Base-by-base conservation (phyloP, 2,329 filamentous ascomycete species). In the Talaromyces pinophilus region DNA sequence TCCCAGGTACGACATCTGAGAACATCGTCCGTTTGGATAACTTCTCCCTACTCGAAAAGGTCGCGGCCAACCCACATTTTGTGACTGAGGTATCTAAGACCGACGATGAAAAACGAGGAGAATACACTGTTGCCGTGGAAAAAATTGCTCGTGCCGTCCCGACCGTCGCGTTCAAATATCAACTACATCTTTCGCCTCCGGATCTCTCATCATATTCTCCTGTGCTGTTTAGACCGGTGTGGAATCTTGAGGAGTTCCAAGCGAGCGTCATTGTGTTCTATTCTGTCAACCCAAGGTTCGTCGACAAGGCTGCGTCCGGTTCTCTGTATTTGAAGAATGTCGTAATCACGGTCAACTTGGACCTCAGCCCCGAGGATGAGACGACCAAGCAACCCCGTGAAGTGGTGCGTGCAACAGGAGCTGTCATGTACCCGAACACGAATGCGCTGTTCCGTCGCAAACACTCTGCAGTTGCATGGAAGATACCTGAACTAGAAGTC, bases 11-110 rank as follows among this genome's bases (percentile, higher is more conserved):
- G 15, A 74, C 78, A 25, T 77, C 79, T 63, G 81, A 81, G 25
- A 79, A 77, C 1, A 86, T 93, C 72, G 90, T 98, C 70, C 89
- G 92, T 22, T 87, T 99, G 67, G 92, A 96, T 73, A 95, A 97
- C 75, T 97, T 96, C 75, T 81, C 89, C 10, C 85, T 86, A n/a
- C 85, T 99, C 5, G 95, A 98, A 73, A 93, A 92, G 73, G 93
- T 99, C 65, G 93, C 93, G 0, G 93, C 93, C 1, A 99, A 99
- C 76, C 92, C 92, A 52, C 91, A 93, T 66, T 96, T 98, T 79
- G 88, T 98, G 62, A 87, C 89, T 38, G 90, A 92, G 71, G 83
- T 86, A 0, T 68, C 68, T 44, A 73, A 72, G 4, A 70, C 70
- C 0, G 87, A 90, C 10, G 79, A 81, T 40, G 80, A 82, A 38